These are phyloP conservation scores for Leccinum solheimii DNA, from an alignment of 1,284 basidiomycete genomes.

Conservation along the genomic window DNA sequence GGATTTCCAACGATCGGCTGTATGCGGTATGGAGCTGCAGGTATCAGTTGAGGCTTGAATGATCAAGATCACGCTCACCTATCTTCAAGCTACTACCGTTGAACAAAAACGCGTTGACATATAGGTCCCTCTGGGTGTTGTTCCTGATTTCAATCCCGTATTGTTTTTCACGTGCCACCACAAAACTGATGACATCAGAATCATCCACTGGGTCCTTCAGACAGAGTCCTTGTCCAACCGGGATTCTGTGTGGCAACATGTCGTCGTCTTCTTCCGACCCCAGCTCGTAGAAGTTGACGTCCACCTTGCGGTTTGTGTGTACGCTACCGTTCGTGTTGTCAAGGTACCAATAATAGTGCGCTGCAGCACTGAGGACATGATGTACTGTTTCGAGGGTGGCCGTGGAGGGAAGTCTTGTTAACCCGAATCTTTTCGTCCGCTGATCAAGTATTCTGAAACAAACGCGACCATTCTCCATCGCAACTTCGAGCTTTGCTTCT, in stretches of 20 bases:
- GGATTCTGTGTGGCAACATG: neutral
- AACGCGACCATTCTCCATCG: neutral
- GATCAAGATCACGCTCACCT: neutral
- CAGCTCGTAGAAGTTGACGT: slow-evolving; percentile 19
- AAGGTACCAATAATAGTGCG: slow-evolving; percentile 26
- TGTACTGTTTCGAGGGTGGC: neutral
- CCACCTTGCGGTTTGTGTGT: neutral
- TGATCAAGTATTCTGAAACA: slow-evolving; percentile 16
- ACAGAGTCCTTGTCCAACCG: slow-evolving; percentile 2
- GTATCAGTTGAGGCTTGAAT: neutral
- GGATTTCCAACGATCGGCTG: slow-evolving; percentile 3
- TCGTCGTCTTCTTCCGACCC: slow-evolving; percentile 3
- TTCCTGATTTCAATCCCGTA: slow-evolving; percentile 23
- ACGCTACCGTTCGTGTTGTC: no score
- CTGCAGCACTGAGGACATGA: slow-evolving; percentile 8
- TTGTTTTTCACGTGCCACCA: neutral
- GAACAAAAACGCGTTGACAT: slow-evolving; percentile 25
- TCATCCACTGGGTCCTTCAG: neutral
- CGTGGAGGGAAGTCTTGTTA: slow-evolving; percentile 3
- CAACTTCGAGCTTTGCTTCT: slow-evolving; percentile 13
- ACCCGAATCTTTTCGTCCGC: slow-evolving; percentile 8
- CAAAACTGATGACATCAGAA: slow-evolving; percentile 18
- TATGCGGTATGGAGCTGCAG: slow-evolving; percentile 13
- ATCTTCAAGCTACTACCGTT: slow-evolving; percentile 20
- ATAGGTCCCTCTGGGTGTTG: slow-evolving; percentile 18